Evolutionary conservation across 2,329 filamentous ascomycete genomes (phyloP), one percentile per base, ranked within the genome.

Genomic region (Fusarium sp.): DNA sequence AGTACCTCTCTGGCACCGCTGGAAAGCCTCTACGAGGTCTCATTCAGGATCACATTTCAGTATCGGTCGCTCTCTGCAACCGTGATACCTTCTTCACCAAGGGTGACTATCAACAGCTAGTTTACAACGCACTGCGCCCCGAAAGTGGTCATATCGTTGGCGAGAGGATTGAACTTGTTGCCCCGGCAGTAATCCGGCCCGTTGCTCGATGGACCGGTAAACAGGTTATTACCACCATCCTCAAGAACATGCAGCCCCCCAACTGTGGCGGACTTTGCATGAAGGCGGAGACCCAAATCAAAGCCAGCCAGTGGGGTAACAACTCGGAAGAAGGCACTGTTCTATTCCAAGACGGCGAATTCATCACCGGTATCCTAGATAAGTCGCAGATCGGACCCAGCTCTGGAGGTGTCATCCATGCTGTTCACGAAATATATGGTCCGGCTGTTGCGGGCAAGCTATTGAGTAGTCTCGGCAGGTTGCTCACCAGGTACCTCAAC

Each of bases 21-120:
- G 96, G 96, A 57, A 97, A 97, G 75, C 96, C 96, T 0, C 84
- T 99, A 17, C 87, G 96, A 84, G 96, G 96, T 87, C 83, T 99
- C 51, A 99, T 99, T 80, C 96, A 99, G 80, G 96, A 99, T 84
- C 96, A 99, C 79, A 92, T 99, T 62, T 97, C 95, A 4, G 95
- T 99, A 77, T 94, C 93, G 44, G 93, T 97, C 5, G 91, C 91
- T 79, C 87, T 99, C 57, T 97, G 94, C 58, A 97, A 90, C 78
- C 90, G 93, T 74, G 96, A 99, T 78, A 93, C 92, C 5, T 95
- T 97, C 77, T 97, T 98, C 75, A 91, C 90, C 65, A 87, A 91
- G 57, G 91, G 92, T 35, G 90, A 96, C 62, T 99, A 98, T 77
- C 92, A 97, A 67, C 92, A 98, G 76, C 83, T 99, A n/a, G 84